Evolutionary conservation across 192 early-diverging fungal genomes (phyloP).

Genomic region (Backusella mclennaniae): DNA sequence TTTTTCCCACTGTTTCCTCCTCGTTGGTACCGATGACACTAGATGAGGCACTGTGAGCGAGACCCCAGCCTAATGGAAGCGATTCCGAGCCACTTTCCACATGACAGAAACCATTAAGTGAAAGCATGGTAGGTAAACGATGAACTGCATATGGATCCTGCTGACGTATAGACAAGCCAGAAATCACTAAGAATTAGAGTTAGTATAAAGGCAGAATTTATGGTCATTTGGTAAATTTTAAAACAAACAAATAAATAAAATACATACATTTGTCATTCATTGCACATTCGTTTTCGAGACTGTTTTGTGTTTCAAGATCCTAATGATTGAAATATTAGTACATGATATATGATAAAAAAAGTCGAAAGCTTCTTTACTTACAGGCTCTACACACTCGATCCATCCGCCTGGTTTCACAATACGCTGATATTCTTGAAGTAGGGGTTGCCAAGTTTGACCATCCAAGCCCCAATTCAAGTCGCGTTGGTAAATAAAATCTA

Average conservation of each 20-base stretch:
- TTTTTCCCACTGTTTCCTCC: neutral
- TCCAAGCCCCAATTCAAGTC: conserved; percentile 29
- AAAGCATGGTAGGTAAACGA: conserved; percentile 30
- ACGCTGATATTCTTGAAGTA: conserved; percentile 40
- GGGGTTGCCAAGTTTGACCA: conserved; percentile 25
- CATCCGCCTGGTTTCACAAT: conserved; percentile 56
- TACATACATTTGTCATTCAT: conserved; percentile 32
- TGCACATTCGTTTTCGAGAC: conserved; percentile 19
- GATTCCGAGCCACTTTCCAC: conserved; percentile 27
- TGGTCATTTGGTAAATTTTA: conserved; percentile 1
- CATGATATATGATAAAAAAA: neutral
- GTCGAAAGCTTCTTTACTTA: neutral
- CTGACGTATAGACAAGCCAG: conserved; percentile 16
- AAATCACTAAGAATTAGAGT: conserved; percentile 15
- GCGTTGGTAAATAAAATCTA: conserved; percentile 36
- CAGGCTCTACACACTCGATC: conserved; percentile 47
- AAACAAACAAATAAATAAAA: neutral
- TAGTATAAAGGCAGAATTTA: neutral
- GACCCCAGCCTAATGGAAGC: conserved; percentile 32
- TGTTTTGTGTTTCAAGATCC: conserved; percentile 33
- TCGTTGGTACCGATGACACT: neutral
- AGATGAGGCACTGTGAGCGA: neutral
- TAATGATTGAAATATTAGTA: neutral
- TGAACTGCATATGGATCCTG: conserved; percentile 35
- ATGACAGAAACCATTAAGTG: conserved; percentile 25